Conservation (phyloP, 2,329 filamentous ascomycete species). For the Cucurbitaria berberidis region DNA sequence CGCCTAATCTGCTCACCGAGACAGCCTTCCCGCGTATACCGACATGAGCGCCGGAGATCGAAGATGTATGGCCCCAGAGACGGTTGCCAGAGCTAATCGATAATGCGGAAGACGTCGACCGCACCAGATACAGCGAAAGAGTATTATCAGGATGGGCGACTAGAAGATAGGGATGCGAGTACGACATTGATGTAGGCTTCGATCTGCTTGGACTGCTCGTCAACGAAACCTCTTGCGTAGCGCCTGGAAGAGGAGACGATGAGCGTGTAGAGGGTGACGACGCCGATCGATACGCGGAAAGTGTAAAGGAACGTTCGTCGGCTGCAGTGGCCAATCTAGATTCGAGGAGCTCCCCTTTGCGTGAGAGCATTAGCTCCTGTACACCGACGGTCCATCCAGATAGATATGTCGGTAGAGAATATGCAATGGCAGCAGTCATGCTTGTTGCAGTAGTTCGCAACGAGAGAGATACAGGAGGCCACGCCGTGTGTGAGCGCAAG, state of each 20-base stretch:
- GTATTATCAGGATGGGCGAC: conserved; percentile 88
- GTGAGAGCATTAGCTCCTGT: conserved; percentile 80
- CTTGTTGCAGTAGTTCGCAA: conserved; percentile 70
- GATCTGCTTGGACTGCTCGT: conserved; percentile 33
- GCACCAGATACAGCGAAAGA: conserved; percentile 79
- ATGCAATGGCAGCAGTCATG: conserved; percentile 83
- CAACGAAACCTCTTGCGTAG: conserved; percentile 24
- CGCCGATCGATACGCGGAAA: conserved; percentile 38
- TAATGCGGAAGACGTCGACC: conserved; percentile 69
- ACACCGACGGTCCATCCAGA: conserved; percentile 88
- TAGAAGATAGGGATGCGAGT: conserved; percentile 81
- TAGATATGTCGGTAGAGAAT: conserved; percentile 76
- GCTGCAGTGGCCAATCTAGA: conserved; percentile 60
- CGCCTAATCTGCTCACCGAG: conserved; percentile 81
- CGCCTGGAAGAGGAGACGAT: conserved; percentile 34
- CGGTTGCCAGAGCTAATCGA: conserved; percentile 75
- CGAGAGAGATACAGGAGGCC: conserved; percentile 80
- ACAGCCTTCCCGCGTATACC: conserved; percentile 86
- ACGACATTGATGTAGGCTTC: conserved; percentile 59
- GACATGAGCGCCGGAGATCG: conserved; percentile 84
- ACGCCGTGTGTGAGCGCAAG: conserved; percentile 78
- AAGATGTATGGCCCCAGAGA: conserved; percentile 91
- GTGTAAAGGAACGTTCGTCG: conserved; percentile 54
- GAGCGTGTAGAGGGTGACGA: conserved; percentile 36
- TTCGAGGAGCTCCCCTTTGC: conserved; percentile 54